Base-by-base conservation (phyloP, 306 rosid species). In the Vigna mungo region DNA sequence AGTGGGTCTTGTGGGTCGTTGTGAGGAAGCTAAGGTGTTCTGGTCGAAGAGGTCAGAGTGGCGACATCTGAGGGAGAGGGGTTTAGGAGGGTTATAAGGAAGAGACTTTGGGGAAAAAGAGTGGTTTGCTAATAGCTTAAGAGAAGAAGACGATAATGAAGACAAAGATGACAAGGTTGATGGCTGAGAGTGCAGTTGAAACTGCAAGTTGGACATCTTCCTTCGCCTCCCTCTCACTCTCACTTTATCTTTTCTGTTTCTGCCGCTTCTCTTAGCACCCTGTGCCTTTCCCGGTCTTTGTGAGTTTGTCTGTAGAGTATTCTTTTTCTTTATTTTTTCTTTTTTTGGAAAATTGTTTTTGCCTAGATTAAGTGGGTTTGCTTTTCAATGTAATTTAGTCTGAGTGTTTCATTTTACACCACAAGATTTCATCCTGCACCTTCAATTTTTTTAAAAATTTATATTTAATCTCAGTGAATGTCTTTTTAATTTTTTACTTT, bases 41-140 rank as follows among this genome's bases (percentile, higher is more conserved):
- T 76, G 91, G 44, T 87, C 87, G 47, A 79, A 83, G 81, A 80
- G 84, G 66, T 88, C 88, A 13, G 93, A 89, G 71, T 85, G 87
- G 72, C 89, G 90, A 56, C 92, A 92, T 83, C 83, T 92, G 15
- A 58, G 68, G 75, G 71, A 44, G 66, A 53, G 71, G 79, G 85
- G 72, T 23, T 73, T 81, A 11, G 79, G 71, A 71, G 15, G 17
- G 80, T 68, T 14, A 55, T 66, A 78, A 71, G 82, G 56, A 58
- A 69, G 20, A 16, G 51, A 49, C 7, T 73, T 82, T 46, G 66
- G 41, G 32, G 71, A 62, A 55, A 77, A 76, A 27, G 65, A 75
- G 43, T 43, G 76, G 47, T 15, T 71, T 51, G 81, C 72, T 68
- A 44, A 68, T 23, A 78, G 74, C 16, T 58, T 71, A 5, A 27